phyloP scores from a whole-genome alignment of 148 eudicot genomes.

The Rhododendron simsii region DNA sequence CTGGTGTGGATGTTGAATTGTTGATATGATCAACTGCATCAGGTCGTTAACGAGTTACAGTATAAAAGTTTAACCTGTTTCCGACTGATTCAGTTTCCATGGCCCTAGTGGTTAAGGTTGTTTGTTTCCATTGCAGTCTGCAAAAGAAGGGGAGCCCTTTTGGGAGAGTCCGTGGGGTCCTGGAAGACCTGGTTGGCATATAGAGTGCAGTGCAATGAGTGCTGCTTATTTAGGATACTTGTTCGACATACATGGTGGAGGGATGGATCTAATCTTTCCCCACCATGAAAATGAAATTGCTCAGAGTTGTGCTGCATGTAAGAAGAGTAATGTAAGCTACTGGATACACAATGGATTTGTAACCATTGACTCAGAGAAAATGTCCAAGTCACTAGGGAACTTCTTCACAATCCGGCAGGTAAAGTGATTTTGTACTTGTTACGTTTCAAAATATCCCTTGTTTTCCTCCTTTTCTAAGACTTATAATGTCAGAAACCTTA shows the following conservation, averaged over 20 bases:
- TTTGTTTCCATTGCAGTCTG: constrained; percentile 52
- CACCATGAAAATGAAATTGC: constrained; percentile 99
- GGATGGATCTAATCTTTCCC: constrained; percentile 96
- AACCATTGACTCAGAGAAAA: constrained; percentile 76
- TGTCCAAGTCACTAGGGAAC: constrained; percentile 99
- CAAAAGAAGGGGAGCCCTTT: constrained; percentile 87
- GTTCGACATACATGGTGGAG: constrained; percentile 98
- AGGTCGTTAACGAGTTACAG: background rate
- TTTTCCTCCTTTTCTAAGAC: background rate
- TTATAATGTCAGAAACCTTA: background rate
- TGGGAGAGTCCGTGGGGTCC: constrained; percentile 99
- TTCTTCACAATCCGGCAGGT: constrained; percentile 98
- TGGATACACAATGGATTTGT: constrained; percentile 99
- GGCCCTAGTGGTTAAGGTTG: background rate
- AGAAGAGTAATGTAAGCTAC: constrained; percentile 64
- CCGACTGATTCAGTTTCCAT: background rate
- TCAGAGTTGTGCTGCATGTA: constrained; percentile 96
- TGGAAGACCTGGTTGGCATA: constrained; percentile 99
- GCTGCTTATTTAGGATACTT: constrained; percentile 76
- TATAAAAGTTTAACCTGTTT: background rate
- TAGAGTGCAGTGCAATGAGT: constrained; percentile 99
- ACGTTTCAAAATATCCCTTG: background rate
- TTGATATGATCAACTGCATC: background rate
- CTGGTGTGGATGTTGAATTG: background rate
- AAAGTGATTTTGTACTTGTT: constrained; percentile 9